phyloP scores from a whole-genome alignment of 495 filamentous ascomycete species.

The Stereocaulon alpinum region DNA sequence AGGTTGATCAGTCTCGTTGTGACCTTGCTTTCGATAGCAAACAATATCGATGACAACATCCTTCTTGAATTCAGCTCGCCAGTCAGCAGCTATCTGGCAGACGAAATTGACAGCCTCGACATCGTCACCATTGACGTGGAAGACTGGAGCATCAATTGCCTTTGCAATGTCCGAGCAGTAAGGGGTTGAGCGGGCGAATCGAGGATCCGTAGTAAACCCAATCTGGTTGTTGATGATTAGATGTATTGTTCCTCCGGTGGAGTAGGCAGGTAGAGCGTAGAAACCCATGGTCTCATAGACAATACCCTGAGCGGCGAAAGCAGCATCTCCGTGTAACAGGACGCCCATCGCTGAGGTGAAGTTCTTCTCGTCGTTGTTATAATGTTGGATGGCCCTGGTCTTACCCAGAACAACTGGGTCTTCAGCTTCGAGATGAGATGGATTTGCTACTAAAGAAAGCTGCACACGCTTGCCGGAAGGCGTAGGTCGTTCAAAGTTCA shows the following conservation, averaged over 20 bases:
- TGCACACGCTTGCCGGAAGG: slow-evolving; percentile 98
- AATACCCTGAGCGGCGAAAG: slow-evolving; percentile 90
- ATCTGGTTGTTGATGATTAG: slow-evolving; percentile 99
- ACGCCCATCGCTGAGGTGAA: slow-evolving; percentile 90
- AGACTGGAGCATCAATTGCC: slow-evolving; percentile 93
- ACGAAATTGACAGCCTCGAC: slow-evolving; percentile 98
- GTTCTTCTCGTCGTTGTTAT: slow-evolving; percentile 87
- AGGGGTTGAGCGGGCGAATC: slow-evolving; percentile 89
- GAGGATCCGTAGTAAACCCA: slow-evolving; percentile 98
- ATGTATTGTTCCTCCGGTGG: slow-evolving; percentile 95
- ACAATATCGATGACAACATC: slow-evolving; percentile 97
- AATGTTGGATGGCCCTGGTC: slow-evolving; percentile 95
- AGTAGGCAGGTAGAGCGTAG: slow-evolving; percentile 88
- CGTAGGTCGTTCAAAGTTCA: slow-evolving; percentile 99
- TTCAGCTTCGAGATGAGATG: slow-evolving; percentile 96
- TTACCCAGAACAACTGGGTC: slow-evolving; percentile 97
- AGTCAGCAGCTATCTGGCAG: slow-evolving; percentile 91
- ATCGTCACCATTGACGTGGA: slow-evolving; percentile 98
- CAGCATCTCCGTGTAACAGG: slow-evolving; percentile 90
- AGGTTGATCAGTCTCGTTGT: slow-evolving; percentile 99
- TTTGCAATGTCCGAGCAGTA: slow-evolving; percentile 99
- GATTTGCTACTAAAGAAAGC: slow-evolving; percentile 94
- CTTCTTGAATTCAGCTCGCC: slow-evolving; percentile 93
- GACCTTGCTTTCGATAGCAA: slow-evolving; percentile 97
- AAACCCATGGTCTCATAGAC: slow-evolving; percentile 99